These are phyloP conservation scores for Phalaenopsis hybrid DNA, from an alignment of 116 monocot species.

Conservation along the genomic window DNA sequence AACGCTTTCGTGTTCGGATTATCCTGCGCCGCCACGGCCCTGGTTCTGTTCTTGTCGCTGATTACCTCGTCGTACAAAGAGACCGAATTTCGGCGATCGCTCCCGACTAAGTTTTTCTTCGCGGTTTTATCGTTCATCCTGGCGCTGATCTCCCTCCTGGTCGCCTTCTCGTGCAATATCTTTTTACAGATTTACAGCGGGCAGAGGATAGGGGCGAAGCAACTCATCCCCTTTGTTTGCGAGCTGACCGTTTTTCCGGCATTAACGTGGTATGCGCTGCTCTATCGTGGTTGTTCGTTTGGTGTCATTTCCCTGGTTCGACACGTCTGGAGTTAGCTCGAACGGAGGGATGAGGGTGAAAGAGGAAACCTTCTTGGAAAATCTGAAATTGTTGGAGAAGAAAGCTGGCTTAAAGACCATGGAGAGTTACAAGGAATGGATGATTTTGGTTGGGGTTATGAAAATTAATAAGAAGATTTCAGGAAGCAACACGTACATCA, in stretches of 20 bases:
- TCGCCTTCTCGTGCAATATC: slow-evolving; percentile 33
- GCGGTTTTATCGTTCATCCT: slow-evolving; percentile 23
- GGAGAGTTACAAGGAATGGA: too few relatives aligned
- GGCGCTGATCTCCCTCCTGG: slow-evolving; percentile 11
- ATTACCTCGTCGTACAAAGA: slow-evolving; percentile 21
- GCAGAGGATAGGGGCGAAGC: not conserved
- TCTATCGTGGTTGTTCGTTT: slow-evolving; percentile 13
- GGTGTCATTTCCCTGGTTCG: not conserved
- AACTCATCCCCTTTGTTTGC: slow-evolving; percentile 16
- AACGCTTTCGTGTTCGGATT: slow-evolving; percentile 32
- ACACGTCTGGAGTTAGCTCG: slow-evolving; percentile 5
- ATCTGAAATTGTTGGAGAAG: too few relatives aligned
- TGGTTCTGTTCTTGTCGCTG: slow-evolving; percentile 35
- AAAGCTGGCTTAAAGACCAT: too few relatives aligned
- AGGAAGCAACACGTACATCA: too few relatives aligned
- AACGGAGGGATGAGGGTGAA: too few relatives aligned
- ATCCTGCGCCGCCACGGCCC: slow-evolving; percentile 27
- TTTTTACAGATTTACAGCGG: slow-evolving; percentile 24
- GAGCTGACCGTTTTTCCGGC: slow-evolving; percentile 25
- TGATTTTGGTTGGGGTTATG: too few relatives aligned
- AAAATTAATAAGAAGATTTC: too few relatives aligned
- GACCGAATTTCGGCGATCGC: slow-evolving; percentile 16
- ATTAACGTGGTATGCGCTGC: slow-evolving; percentile 1
- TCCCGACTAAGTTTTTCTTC: slow-evolving; percentile 32
- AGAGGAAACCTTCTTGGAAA: too few relatives aligned